Conservation (phyloP, 1,284 basidiomycete genomes). For the Cystobasidium slooffiae region DNA sequence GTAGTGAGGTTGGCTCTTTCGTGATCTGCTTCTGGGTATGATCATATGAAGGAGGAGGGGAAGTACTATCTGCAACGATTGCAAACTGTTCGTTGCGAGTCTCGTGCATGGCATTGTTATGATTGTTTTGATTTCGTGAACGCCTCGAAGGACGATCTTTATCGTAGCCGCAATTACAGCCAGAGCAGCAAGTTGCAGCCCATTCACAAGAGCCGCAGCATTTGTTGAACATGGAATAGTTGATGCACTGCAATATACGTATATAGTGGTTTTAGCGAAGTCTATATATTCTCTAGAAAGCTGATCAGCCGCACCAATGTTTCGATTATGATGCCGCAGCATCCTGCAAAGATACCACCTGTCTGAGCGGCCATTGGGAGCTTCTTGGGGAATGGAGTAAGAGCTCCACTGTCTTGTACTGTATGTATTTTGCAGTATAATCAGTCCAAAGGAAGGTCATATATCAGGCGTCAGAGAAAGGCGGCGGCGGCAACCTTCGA, state of each 20-base stretch:
- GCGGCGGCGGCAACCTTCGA: too few relatives aligned
- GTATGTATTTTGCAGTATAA: too few relatives aligned
- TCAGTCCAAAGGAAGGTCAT: too few relatives aligned
- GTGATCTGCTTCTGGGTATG: too few relatives aligned
- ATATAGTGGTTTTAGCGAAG: not conserved
- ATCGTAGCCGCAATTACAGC: conserved; percentile 12
- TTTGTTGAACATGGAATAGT: conserved; percentile 24
- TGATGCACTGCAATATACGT: conserved; percentile 1
- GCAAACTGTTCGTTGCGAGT: too few relatives aligned
- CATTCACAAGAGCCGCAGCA: conserved; percentile 16
- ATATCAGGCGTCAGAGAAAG: too few relatives aligned
- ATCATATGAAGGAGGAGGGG: too few relatives aligned
- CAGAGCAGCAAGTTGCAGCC: conserved; percentile 11
- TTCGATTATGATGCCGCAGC: conserved; percentile 18
- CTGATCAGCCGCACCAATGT: not conserved
- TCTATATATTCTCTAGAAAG: not conserved
- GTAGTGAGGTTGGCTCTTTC: too few relatives aligned
- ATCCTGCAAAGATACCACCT: conserved; percentile 14
- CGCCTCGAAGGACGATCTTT: conserved; percentile 7
- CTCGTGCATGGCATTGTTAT: not conserved
- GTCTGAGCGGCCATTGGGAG: conserved; percentile 20
- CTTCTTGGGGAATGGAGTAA: not conserved
- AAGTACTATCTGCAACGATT: too few relatives aligned
- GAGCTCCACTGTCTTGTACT: too few relatives aligned
- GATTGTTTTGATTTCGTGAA: not conserved